Evolutionary conservation across 1,284 basidiomycete genomes (phyloP).

Genomic region (Trichosporon inkin): DNA sequence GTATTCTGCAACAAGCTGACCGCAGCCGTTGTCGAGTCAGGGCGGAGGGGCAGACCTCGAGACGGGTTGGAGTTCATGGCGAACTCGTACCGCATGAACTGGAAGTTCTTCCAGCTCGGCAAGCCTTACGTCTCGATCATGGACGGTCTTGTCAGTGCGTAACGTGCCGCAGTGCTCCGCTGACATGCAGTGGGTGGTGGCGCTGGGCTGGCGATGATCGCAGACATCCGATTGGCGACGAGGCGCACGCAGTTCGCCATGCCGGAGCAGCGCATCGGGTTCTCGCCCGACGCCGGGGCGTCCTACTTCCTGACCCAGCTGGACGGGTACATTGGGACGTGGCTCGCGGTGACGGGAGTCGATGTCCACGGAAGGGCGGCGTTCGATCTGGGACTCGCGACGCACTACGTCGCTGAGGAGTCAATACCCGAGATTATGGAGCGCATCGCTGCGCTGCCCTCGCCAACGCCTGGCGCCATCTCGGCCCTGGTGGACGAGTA

Average conservation of each 20-base stretch:
- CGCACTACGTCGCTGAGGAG: conserved; percentile 77
- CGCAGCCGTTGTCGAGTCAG: too few relatives aligned
- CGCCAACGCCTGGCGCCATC: conserved; percentile 22
- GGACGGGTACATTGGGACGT: conserved; percentile 88
- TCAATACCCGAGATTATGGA: conserved; percentile 62
- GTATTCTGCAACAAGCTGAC: too few relatives aligned
- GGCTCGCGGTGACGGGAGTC: conserved; percentile 80
- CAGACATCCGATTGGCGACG: conserved; percentile 86
- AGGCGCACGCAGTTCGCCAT: conserved; percentile 88
- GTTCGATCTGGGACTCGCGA: conserved; percentile 83
- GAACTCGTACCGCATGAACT: conserved; percentile 54
- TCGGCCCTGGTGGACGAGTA: conserved; percentile 30
- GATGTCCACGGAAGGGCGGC: conserved; percentile 69
- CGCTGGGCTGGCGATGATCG: conserved; percentile 78
- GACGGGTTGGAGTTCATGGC: too few relatives aligned
- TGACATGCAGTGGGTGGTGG: conserved; percentile 81
- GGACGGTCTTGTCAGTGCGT: conserved; percentile 74
- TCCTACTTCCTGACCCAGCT: conserved; percentile 81
- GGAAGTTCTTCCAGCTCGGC: conserved; percentile 65
- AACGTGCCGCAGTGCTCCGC: conserved; percentile 9
- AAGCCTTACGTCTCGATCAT: conserved; percentile 83
- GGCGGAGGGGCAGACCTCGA: too few relatives aligned
- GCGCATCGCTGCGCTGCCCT: conserved; percentile 43
- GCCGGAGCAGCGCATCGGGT: conserved; percentile 87
- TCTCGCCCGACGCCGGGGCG: conserved; percentile 65